Evolutionary conservation across 208 protist species (phyloP), one percentile per base, ranked within the genome.

Genomic region (Leishmania guyanensis): DNA sequence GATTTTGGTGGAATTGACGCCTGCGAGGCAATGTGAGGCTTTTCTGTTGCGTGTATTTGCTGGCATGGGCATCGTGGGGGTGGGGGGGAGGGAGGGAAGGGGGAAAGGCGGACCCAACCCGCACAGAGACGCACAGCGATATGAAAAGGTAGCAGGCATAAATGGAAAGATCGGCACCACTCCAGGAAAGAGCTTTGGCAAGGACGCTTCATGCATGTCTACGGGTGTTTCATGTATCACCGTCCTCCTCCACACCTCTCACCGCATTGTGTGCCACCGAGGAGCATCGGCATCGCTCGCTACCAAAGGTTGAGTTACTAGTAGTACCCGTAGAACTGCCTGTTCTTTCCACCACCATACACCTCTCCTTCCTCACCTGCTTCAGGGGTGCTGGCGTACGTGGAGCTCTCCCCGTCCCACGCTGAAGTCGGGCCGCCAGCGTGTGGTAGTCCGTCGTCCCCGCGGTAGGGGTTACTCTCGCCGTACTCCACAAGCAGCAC

Each of bases 381-480:
- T 17, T 90, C 87, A 3, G 84, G 81, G 60, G 76, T 82, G 71
- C 77, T 89, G 20, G 66, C 77, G 68, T 89, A 83, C 10, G 84
- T 78, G 66, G 79, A 81, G 53, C 77, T 85, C 26, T 83, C 82
- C 53, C 77, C 29, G 64, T 82, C 85, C 39, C 87, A 79, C 26
- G 75, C 65, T 8, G 48, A 46, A 46, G 79, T 53, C 50, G 81
- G 68, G 51, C 56, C 70, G 56, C 62, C 51, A 22, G 70, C 81
- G 56, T 79, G 81, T 56, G 54, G 85, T 3, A 80, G 65, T 17
- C 84, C 86, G 74, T 94, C 91, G 71, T 94, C 91, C 33, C 88
- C 88, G 26, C 89, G 88, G 68, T 95, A 95, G 70, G 82, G 83
- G 74, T 93, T 93, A 46, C 90, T 89, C 85, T 93, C 85, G 29